phyloP scores from a whole-genome alignment of 805 yeast species.

The Saccharomycopsis microspora region DNA sequence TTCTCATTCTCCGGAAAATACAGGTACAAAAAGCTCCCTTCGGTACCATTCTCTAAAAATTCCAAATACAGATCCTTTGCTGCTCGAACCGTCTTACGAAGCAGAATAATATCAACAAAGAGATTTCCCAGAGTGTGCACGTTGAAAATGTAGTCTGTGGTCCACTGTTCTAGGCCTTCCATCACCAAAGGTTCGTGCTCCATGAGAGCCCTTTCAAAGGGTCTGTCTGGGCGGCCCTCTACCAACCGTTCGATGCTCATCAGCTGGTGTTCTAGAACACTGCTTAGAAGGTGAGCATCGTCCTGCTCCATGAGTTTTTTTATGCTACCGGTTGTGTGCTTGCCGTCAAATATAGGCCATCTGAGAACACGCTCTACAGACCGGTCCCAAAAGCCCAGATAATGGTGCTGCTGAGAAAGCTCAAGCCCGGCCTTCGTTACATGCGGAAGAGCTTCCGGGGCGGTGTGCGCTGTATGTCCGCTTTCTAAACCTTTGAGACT shows the following conservation, averaged over 20 bases:
- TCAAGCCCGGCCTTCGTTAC: no score
- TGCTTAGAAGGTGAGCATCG: not conserved
- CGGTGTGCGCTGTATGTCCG: no score
- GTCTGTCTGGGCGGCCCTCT: not conserved
- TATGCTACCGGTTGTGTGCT: not conserved
- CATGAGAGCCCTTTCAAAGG: not conserved
- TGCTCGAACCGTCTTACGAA: constrained; percentile 4
- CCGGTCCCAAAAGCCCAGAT: constrained; percentile 13
- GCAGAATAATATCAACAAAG: constrained; percentile 8
- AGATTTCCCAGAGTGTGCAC: constrained; percentile 16
- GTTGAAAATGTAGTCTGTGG: constrained; percentile 10
- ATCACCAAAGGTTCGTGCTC: constrained; percentile 11
- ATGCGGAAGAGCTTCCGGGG: no score
- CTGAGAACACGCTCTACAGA: constrained; percentile 12
- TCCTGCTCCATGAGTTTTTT: not conserved
- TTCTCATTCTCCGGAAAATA: not conserved
- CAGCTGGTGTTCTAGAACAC: not conserved
- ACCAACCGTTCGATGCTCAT: not conserved
- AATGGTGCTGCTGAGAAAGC: no score
- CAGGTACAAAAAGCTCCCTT: constrained; percentile 7
- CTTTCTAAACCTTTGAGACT: no score
- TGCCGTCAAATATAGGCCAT: constrained; percentile 17
- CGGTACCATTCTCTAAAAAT: constrained; percentile 1
- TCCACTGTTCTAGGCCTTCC: constrained; percentile 9
- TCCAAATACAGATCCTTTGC: constrained; percentile 1